Evolutionary conservation across 257 asterid genomes (phyloP).

Genomic region (Phtheirospermum japonicum): DNA sequence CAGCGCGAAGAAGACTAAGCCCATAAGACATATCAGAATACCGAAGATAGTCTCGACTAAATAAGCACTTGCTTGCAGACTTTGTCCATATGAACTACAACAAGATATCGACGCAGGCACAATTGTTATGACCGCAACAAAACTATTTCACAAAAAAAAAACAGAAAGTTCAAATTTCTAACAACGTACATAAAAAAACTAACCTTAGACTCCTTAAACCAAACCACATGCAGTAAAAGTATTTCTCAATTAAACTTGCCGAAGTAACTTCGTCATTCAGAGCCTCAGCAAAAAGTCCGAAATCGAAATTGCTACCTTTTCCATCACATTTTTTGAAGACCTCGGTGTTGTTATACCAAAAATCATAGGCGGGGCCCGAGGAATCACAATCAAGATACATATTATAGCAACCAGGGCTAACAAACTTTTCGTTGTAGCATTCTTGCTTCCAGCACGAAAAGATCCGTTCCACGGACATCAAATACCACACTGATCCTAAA

Average conservation of each 20-base stretch:
- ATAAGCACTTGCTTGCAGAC: conserved; percentile 51
- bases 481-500: conserved; percentile 78
- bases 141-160: no score
- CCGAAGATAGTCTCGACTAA: conserved; percentile 56
- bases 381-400: conserved; percentile 53
- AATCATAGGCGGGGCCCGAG: conserved; percentile 21
- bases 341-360: conserved; percentile 49
- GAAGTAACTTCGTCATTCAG: conserved; percentile 55
- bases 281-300: conserved; percentile 69
- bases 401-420: conserved; percentile 26
- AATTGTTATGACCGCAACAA: no score
- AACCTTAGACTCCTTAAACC: conserved; percentile 76
- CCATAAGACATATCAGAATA: conserved; percentile 68
- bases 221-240: conserved; percentile 86
- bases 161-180: no score
- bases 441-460: conserved; percentile 68
- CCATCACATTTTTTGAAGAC: conserved; percentile 48
- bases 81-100: conserved; percentile 80
- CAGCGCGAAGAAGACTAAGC: conserved; percentile 76
- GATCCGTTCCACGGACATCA: conserved; percentile 73
- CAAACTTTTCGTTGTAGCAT: conserved; percentile 41
- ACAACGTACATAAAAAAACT: no score
- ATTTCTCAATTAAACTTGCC: conserved; percentile 45
- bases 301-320: conserved; percentile 36
- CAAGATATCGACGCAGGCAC: conserved; percentile 8